Base-by-base conservation (phyloP, 176 grass and related monocot genomes). In the Oryza australiensis region DNA sequence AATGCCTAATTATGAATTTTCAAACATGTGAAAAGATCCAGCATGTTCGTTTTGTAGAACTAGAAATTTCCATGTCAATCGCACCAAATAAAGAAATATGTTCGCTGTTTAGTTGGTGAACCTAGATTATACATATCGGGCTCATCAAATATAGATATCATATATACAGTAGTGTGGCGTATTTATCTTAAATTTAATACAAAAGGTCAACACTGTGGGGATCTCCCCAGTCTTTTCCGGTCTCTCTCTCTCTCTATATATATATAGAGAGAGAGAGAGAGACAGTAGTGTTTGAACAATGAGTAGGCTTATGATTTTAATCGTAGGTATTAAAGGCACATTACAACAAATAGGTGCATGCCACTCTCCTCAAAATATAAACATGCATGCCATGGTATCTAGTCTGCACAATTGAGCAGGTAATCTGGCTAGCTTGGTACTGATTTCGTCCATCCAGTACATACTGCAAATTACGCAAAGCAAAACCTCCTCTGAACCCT, bases 381-480 rank as follows among this genome's bases (percentile, higher is more conserved):
- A 60, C 55, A 60, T 11, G 3, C 0, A 7, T 11, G 3, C 7
- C 20, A 57, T 57, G 55, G 55, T 24, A 60, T 60, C 22, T 60
- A 60, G n/a, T 3, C n/a, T 2, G 20, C 55, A 3, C 20, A 60
- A 60, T 24, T 60, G 55, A n/a, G 2, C 55, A 60, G n/a, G 22
- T 60, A 60, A 60, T 60, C 55, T 10, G n/a, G 55, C 18, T 60
- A 60, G n/a, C 9, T 11, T 60, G 55, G 22, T 60, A 60, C 55
- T 11, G 22, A 24, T 24, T 60, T 23, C 66, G 13, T 43, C 12
- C 3, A 72, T 84, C 35, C 64, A 85, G 6, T 32, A 12, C 33
- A 35, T 29, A 28, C 26, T 16, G 4, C 49, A 7, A 78, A 82
- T 60, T 72, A 46, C 26, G 66, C 38, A 28, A 89, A 81, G 35